Base-by-base conservation (phyloP, 1,139 yeast genomes). In the Magnusiomyces paraingens region DNA sequence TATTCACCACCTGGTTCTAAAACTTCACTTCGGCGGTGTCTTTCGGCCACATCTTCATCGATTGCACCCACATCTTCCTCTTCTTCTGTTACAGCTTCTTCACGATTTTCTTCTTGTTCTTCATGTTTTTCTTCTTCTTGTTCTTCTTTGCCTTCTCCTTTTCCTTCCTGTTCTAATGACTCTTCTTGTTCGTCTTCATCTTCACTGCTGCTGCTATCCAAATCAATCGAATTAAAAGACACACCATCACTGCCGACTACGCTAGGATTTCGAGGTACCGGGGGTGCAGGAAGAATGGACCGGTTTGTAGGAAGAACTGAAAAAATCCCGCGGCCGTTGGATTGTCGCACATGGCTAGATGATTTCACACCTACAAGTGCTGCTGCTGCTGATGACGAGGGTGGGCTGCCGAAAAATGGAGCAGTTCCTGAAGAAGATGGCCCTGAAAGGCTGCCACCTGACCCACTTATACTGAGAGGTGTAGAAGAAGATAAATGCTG, bases 311-410 rank as follows among this genome's bases (percentile, higher is more conserved):
- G 48, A 4, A 45, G 18, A n/a, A 45, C 20, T 3, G 22, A 26
- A 20, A 45, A 45, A 6, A 45, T 17, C 3, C 48, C 48, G 15
- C 32, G 29, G 14, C 48, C 48, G 18, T 45, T 45, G 4, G 48
- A 26, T 17, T 45, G 48, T 18, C 20, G 29, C 21, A 45, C 39
- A n/a, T 45, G 48, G n/a, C 6, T 29, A 3, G 48, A 18, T 5
- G 29, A 26, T 17, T 15, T 18, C 10, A 20, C 21, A 5, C n/a
- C 32, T 26, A 26, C 32, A 8, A 26, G 32, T 4, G 32, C 32
- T 26, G 32, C 32, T 5, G 32, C 32, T 26, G 32, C 32, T 8
- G 32, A 26, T 26, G 32, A 4, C 4, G 32, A 26, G 32, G 32
- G 32, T 8, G 32, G 8, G 32, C 32, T 26, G 32, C 32, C 32